Evolutionary conservation across 768 basidiomycete genomes (phyloP).

Genomic region (Boletus vermiculosoides): DNA sequence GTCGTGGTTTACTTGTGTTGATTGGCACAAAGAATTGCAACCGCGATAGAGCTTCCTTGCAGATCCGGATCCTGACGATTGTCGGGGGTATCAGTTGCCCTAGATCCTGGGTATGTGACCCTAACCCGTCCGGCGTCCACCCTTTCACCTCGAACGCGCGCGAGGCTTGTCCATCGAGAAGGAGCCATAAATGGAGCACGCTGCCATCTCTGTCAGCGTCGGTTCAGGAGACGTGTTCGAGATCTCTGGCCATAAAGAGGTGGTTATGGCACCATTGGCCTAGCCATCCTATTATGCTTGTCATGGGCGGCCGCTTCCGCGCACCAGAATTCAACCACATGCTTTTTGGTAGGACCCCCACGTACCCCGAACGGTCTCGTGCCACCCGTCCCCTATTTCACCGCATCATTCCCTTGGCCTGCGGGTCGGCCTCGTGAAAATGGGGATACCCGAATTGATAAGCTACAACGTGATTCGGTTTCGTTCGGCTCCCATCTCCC

Average conservation of each 20-base stretch:
- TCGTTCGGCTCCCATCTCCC: conserved; percentile 2
- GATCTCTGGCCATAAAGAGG: conserved; percentile 3
- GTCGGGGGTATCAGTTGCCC: conserved; percentile 21
- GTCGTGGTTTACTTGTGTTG: conserved; percentile 10
- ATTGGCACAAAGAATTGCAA: conserved; percentile 18
- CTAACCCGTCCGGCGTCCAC: conserved; percentile 6
- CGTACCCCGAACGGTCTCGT: conserved; percentile 3
- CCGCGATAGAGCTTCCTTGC: conserved; percentile 21
- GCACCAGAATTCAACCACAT: conserved; percentile 4
- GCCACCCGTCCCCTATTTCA: conserved; percentile 7
- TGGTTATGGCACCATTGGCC: background rate
- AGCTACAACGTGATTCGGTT: conserved; percentile 12
- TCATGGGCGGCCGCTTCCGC: conserved; percentile 18
- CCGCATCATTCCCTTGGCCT: conserved; percentile 7
- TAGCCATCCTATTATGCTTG: conserved; percentile 17
- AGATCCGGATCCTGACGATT: conserved; percentile 32
- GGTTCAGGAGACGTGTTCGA: conserved; percentile 1
- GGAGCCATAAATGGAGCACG: background rate
- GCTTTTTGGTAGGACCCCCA: conserved; percentile 2
- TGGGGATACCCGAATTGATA: conserved; percentile 26
- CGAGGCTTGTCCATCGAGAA: background rate
- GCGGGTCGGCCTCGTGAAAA: conserved; percentile 11
- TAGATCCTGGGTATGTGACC: conserved; percentile 25
- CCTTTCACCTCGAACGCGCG: background rate
- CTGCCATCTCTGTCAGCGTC: conserved; percentile 5